Percentiles rank a stretch among this genome's conserved stretches.
Evolutionary conservation across 1,139 yeast genomes (phyloP).

Genomic region (Yamadazyma triangularis): DNA sequence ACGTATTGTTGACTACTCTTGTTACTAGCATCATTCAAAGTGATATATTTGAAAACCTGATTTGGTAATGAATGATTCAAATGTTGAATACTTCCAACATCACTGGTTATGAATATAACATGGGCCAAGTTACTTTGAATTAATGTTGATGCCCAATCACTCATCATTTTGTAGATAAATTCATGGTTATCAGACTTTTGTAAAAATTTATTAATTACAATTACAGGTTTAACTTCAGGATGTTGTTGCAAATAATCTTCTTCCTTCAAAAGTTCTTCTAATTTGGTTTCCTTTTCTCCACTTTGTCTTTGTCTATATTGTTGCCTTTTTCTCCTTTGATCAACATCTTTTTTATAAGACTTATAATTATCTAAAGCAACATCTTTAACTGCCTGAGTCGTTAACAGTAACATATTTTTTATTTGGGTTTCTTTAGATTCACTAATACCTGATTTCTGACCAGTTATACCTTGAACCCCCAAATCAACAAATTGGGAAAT

Average conservation of each 20-base stretch:
- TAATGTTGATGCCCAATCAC: slow-evolving; percentile 85
- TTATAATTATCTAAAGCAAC: slow-evolving; percentile 51
- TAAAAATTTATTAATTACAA: slow-evolving; percentile 72
- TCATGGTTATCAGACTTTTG: slow-evolving; percentile 56
- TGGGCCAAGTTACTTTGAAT: slow-evolving; percentile 81
- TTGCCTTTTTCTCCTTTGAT: slow-evolving; percentile 12
- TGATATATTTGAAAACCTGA: slow-evolving; percentile 73
- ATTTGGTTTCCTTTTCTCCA: slow-evolving; percentile 9
- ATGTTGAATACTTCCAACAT: slow-evolving; percentile 69
- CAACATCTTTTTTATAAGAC: slow-evolving; percentile 18
- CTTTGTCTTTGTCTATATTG: slow-evolving; percentile 9
- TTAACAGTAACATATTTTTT: slow-evolving; percentile 72
- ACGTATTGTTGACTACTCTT: slow-evolving; percentile 71
- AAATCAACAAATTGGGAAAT: slow-evolving; percentile 77
- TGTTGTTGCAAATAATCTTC: slow-evolving; percentile 82
- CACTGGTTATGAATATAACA: slow-evolving; percentile 82
- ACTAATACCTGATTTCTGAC: slow-evolving; percentile 88
- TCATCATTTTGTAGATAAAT: slow-evolving; percentile 68
- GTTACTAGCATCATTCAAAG: slow-evolving; percentile 77
- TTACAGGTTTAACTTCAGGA: slow-evolving; percentile 83
- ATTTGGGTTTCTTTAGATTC: slow-evolving; percentile 83
- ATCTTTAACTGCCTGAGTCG: slow-evolving; percentile 67
- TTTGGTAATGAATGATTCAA: slow-evolving; percentile 74
- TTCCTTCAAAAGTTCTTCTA: slow-evolving; percentile 46
- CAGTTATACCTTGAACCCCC: slow-evolving; percentile 85